Conservation (phyloP, 1,284 basidiomycete genomes). For the Ceratobasidium theobromae region DNA sequence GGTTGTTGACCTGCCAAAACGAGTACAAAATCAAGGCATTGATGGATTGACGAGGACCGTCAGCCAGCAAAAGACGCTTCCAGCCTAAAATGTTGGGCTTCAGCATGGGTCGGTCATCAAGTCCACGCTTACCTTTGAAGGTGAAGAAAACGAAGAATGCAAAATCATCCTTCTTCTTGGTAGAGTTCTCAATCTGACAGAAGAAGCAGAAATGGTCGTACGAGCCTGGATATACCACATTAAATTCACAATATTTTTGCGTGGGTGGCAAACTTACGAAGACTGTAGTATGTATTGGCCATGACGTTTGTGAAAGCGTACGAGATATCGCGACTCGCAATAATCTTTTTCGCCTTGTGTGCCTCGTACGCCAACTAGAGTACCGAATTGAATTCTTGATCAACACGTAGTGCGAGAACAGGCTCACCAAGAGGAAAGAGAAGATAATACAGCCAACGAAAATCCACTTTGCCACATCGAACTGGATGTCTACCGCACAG, state of each 20-base stretch:
- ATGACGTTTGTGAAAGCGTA: constrained; percentile 97
- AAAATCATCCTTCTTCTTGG: constrained; percentile 95
- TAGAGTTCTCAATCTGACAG: constrained; percentile 92
- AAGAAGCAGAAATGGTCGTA: constrained; percentile 99
- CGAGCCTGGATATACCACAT: constrained; percentile 56
- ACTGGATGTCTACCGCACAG: constrained; percentile 84
- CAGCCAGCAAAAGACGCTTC: constrained; percentile 92
- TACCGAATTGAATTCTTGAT: constrained; percentile 39
- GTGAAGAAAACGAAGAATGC: constrained; percentile 99
- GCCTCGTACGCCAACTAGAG: constrained; percentile 80
- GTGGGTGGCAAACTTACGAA: constrained; percentile 59
- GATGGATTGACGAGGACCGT: constrained; percentile 97
- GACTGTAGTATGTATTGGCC: constrained; percentile 93
- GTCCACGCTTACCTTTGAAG: constrained; percentile 78
- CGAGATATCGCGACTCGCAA: constrained; percentile 92
- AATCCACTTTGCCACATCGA: constrained; percentile 90
- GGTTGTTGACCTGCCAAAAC: constrained; percentile 77
- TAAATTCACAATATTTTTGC: constrained; percentile 30
- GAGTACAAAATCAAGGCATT: constrained; percentile 93
- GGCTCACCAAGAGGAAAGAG: constrained; percentile 84
- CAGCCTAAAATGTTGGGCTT: constrained; percentile 67
- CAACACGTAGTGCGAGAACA: background rate
- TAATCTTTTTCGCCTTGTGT: constrained; percentile 89
- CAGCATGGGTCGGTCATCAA: background rate
- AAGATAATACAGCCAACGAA: constrained; percentile 98